phyloP scores from a whole-genome alignment of 176 grass and related monocot species.

The Secale cereale region DNA sequence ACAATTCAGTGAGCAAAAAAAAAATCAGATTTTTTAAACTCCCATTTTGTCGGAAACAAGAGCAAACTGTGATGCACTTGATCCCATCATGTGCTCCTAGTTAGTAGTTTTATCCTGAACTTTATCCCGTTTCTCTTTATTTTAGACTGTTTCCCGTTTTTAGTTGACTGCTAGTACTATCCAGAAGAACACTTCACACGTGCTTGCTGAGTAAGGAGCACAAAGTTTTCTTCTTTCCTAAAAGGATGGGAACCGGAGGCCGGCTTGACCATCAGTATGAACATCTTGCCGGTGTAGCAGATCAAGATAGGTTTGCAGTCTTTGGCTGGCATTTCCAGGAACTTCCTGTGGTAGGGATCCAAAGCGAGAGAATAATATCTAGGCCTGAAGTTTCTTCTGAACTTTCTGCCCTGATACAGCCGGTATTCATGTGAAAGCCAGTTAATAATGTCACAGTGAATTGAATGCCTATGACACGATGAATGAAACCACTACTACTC shows the following conservation, averaged over 20 bases:
- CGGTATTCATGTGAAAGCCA: neutral
- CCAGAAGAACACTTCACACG: constrained; percentile 19
- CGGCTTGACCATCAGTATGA: constrained; percentile 4
- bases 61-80: neutral
- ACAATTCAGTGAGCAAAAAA: neutral
- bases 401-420: neutral
- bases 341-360: neutral
- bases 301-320: neutral
- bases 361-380: neutral
- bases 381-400: constrained; percentile 1
- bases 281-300: neutral
- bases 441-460: neutral
- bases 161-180: constrained; percentile 1
- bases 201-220: neutral
- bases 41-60: constrained; percentile 15
- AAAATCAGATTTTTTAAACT: neutral
- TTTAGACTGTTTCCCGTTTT: neutral
- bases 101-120: neutral
- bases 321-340: neutral
- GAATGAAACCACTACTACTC: neutral
- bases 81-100: neutral
- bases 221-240: neutral
- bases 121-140: neutral
- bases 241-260: constrained; percentile 11
- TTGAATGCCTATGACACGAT: neutral